A percentile compares a stretch with the other conserved stretches of the same genome.
Conservation (phyloP, 371 early-diverging fungal genomes). For the Homolaphlyctis polyrhiza region DNA sequence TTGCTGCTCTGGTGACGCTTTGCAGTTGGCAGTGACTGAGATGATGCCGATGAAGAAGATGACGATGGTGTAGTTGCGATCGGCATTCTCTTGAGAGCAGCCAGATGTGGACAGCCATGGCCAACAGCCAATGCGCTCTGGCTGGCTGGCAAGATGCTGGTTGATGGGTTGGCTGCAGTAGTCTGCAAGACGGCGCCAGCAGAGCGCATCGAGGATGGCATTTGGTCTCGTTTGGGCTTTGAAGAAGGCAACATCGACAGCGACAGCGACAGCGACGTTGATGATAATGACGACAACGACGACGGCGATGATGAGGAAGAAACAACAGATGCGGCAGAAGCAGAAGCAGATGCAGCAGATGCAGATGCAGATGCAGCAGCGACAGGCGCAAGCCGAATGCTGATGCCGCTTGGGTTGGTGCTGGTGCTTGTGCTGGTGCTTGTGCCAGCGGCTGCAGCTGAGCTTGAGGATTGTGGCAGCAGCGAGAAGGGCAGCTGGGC, state of each 20-base stretch:
- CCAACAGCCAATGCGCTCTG: constrained; percentile 8
- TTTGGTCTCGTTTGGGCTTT: neutral
- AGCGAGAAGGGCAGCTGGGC: no score
- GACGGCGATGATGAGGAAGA: neutral
- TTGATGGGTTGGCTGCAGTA: neutral
- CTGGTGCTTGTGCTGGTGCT: no score
- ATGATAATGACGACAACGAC: neutral
- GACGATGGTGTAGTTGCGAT: neutral
- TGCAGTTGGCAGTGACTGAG: no score
- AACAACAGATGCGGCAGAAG: neutral
- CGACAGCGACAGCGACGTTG: neutral
- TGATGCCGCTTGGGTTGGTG: no score
- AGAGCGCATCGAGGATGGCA: neutral
- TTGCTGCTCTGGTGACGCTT: no score
- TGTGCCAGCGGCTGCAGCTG: neutral
- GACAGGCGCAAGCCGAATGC: no score
- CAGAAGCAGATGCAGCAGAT: neutral
- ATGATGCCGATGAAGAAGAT: no score
- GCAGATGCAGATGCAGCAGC: neutral
- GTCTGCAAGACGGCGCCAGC: neutral
- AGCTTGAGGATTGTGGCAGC: neutral
- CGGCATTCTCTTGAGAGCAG: constrained; percentile 13
- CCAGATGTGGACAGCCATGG: constrained; percentile 27
- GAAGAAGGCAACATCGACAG: neutral
- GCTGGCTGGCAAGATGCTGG: neutral